These are phyloP conservation scores for Coffea humblotiana DNA, from an alignment of 305 asterid species.

Conservation along the genomic window DNA sequence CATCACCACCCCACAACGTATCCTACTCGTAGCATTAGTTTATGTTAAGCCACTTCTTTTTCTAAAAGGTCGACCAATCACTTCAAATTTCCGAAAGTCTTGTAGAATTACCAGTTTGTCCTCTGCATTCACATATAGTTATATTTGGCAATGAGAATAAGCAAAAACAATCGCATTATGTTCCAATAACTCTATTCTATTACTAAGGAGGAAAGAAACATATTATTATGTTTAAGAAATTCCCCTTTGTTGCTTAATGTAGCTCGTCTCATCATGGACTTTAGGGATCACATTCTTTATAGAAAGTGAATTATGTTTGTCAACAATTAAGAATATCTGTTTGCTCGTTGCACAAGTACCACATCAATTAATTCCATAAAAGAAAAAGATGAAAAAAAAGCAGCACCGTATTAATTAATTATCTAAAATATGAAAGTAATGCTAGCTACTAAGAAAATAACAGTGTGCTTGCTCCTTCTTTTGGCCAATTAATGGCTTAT, in stretches of 20 bases:
- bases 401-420: no score
- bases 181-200: not conserved
- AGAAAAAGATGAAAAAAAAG: no score
- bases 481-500: not conserved
- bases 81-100: not conserved
- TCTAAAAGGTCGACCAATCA: not conserved
- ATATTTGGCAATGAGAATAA: not conserved
- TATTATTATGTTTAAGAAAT: not conserved
- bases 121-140: not conserved
- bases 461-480: no score
- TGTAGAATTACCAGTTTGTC: not conserved
- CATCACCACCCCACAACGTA: not conserved
- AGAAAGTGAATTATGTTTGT: no score
- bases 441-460: no score
- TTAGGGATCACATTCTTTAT: not conserved
- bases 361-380: no score
- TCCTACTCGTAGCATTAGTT: not conserved
- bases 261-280: not conserved
- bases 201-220: not conserved
- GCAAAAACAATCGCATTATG: not conserved
- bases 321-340: no score
- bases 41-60: not conserved
- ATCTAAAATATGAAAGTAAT: no score
- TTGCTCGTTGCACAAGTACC: no score
- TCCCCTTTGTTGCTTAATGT: not conserved